A percentile compares a stretch with the other conserved stretches of the same genome.
These are phyloP conservation scores for Colletotrichum lindemuthianum DNA, from an alignment of 2,329 filamentous ascomycete genomes.

Conservation along the genomic window DNA sequence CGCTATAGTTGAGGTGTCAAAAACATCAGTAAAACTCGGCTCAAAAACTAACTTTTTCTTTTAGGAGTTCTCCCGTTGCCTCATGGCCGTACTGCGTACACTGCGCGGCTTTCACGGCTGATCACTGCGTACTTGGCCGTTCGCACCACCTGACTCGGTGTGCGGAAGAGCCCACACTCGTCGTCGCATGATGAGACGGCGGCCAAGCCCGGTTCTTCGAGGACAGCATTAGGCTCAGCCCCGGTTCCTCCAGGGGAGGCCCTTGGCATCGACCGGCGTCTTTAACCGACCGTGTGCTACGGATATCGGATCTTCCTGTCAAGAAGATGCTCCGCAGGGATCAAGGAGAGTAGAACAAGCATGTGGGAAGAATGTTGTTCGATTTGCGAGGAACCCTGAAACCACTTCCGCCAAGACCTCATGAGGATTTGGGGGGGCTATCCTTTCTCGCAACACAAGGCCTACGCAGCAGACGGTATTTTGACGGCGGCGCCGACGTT, in stretches of 20 bases:
- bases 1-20: conserved; percentile 25
- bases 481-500: conserved; percentile 18
- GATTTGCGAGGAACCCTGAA: not conserved
- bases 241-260: conserved; percentile 1
- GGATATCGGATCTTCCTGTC: too few species aligned
- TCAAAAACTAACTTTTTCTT: conserved; percentile 17
- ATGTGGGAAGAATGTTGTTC: too few species aligned
- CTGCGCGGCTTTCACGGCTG: too few species aligned
- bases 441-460: not conserved
- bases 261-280: conserved; percentile 4
- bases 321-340: too few species aligned
- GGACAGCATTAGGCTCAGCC: conserved; percentile 17
- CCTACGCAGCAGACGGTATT: not conserved
- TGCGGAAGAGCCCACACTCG: not conserved
- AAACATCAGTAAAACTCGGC: conserved; percentile 30
- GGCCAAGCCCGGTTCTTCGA: conserved; percentile 6
- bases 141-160: conserved; percentile 10
- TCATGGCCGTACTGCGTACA: not conserved
- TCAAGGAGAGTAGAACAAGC: too few species aligned
- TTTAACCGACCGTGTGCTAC: not conserved
- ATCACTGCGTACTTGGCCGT: too few species aligned
- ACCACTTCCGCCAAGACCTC: not conserved
- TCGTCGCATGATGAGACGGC: conserved; percentile 30
- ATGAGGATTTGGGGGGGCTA: not conserved
- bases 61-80: not conserved